A percentile compares a stretch with the other conserved stretches of the same genome.
phyloP scores from a whole-genome alignment of 306 rosid species.

The Alnus glutinosa region DNA sequence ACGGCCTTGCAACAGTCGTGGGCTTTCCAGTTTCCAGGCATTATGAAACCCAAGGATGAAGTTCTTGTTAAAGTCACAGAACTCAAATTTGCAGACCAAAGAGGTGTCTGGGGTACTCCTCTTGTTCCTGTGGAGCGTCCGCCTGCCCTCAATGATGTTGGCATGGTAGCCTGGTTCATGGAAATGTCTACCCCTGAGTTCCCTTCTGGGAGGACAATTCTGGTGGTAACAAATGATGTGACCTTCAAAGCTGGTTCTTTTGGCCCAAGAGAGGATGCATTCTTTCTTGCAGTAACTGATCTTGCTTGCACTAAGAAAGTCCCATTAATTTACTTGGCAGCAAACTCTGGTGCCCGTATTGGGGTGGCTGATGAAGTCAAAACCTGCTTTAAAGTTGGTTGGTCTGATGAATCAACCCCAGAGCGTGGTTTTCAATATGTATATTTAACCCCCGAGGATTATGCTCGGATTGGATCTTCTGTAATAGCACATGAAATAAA shows the following conservation, averaged over 20 bases:
- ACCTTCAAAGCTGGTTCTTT: slow-evolving; percentile 97
- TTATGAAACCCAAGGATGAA: slow-evolving; percentile 50
- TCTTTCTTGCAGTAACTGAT: slow-evolving; percentile 88
- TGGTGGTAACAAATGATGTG: slow-evolving; percentile 87
- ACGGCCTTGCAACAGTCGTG: slow-evolving; percentile 83
- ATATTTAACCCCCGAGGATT: slow-evolving; percentile 81
- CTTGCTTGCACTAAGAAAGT: slow-evolving; percentile 81
- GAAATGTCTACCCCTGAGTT: slow-evolving; percentile 95
- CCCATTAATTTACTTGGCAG: slow-evolving; percentile 92
- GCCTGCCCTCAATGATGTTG: slow-evolving; percentile 85
- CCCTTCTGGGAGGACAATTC: slow-evolving; percentile 86
- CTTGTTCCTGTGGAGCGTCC: slow-evolving; percentile 64
- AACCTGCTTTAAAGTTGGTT: slow-evolving; percentile 91
- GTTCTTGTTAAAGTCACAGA: slow-evolving; percentile 68
- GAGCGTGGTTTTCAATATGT: slow-evolving; percentile 93
- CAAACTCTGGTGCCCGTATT: slow-evolving; percentile 97
- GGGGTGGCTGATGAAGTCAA: slow-evolving; percentile 97
- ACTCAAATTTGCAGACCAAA: slow-evolving; percentile 71
- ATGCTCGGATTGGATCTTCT: slow-evolving; percentile 78
- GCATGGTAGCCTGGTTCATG: slow-evolving; percentile 95
- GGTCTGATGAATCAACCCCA: slow-evolving; percentile 93
- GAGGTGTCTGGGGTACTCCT: slow-evolving; percentile 84
- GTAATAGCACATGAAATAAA: slow-evolving; percentile 81
- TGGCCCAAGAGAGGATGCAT: slow-evolving; percentile 96
- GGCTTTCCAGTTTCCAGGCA: slow-evolving; percentile 53